phyloP scores from a whole-genome alignment of 345 rosid genomes.

The Acer campestre region DNA sequence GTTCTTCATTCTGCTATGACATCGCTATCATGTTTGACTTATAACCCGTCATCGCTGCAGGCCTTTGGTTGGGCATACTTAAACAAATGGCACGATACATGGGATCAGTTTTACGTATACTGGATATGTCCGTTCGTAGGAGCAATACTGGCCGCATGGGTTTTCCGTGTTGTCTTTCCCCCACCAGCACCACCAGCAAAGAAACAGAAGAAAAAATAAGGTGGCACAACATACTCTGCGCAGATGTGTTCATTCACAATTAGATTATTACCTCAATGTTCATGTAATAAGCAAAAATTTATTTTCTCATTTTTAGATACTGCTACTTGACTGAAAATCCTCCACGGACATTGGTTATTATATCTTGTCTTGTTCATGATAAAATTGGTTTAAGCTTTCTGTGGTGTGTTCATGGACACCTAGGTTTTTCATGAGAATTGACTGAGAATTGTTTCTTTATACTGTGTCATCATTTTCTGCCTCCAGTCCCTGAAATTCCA shows the following conservation, averaged over 20 bases:
- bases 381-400: background rate
- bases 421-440: background rate
- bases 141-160: conserved; percentile 73
- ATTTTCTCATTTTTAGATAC: background rate
- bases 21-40: background rate
- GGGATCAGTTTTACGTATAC: conserved; percentile 92
- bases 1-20: background rate
- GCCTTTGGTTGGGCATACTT: conserved; percentile 97
- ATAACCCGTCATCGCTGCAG: conserved; percentile 32
- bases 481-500: no score
- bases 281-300: conserved; percentile 15
- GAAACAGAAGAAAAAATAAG: conserved; percentile 68
- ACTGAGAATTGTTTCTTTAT: no score
- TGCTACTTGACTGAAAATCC: background rate
- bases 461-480: no score
- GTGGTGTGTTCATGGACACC: background rate
- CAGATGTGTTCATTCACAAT: background rate
- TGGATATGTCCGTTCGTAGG: conserved; percentile 93
- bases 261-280: conserved; percentile 10
- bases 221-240: background rate
- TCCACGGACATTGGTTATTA: background rate
- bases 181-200: conserved; percentile 31
- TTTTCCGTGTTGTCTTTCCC: conserved; percentile 66
- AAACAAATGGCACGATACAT: conserved; percentile 76
- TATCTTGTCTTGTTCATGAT: background rate